Evolutionary conservation across 495 filamentous ascomycete species (phyloP), one percentile per base, ranked within the genome.

Genomic region (Oleoguttula mirabilis): DNA sequence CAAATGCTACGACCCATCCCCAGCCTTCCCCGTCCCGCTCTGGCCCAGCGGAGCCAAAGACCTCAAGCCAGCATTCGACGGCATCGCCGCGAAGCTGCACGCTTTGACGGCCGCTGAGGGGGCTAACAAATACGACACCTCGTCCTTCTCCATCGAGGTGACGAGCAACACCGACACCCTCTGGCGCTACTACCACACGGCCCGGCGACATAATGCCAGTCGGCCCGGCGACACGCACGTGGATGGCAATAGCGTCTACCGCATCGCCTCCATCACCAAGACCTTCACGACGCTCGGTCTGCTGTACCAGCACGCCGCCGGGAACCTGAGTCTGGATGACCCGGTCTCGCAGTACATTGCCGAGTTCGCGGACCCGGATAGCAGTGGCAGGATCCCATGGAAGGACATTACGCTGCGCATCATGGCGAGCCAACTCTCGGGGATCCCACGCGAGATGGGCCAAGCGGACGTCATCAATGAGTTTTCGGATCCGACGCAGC

Each of bases 181-280:
- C 2, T 62, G 55, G 55, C 48, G 57, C 5, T 22, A 41, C 5
- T 52, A 53, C 41, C 59, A 62, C 45, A 60, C 59, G 0, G 59
- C 59, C 3, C 46, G 33, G 17, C 30, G 42, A 36, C 50, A 48
- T 14, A 60, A 62, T 49, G 28, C 24, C 4, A 55, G 48, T 19
- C 55, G 57, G 8, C 59, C 48, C 11, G 56, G 55, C 20, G 41
- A 36, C 11, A 28, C 36, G 7, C 10, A 40, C 4, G 55, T 63
- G 8, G 50, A 58, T 38, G 53, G 56, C 22, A 44, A 60, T 19
- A 56, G 52, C 31, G 25, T 55, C 15, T 63, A 61, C 43, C 52
- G 58, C 16, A 63, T 63, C 38, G 60, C 60, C 1, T 57, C 54
- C 36, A 56, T 61, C 45, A 55, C 56, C 24, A 63, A 63, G 39